phyloP scores from a whole-genome alignment of 23 red algal species.

The Cyanidium caldarium region DNA sequence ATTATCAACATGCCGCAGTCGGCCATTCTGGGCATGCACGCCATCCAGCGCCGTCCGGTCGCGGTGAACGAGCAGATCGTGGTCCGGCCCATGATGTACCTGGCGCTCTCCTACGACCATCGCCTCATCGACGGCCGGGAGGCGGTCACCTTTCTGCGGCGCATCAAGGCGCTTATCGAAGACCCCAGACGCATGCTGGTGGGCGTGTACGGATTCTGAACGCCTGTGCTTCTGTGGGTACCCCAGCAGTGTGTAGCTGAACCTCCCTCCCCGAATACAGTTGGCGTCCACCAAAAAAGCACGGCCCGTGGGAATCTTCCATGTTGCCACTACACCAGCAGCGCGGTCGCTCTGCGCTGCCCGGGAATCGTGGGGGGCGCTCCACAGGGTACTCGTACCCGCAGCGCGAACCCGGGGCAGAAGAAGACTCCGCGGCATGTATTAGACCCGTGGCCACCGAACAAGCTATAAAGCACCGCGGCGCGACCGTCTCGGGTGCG shows the following conservation, averaged over 20 bases:
- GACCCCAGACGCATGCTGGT: constrained; percentile 88
- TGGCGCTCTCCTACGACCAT: constrained; percentile 93
- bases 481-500: no score
- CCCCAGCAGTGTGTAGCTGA: no score
- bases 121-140: constrained; percentile 98
- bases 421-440: neutral
- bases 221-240: no score
- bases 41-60: constrained; percentile 85
- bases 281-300: neutral
- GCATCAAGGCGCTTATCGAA: constrained; percentile 90
- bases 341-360: neutral
- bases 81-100: constrained; percentile 99
- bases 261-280: no score
- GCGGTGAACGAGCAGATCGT: constrained; percentile 81
- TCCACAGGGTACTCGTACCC: no score
- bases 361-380: constrained; percentile 8
- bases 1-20: constrained; percentile 99
- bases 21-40: constrained; percentile 99
- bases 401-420: neutral
- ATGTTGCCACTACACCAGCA: constrained; percentile 12
- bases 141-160: constrained; percentile 82
- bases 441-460: neutral
- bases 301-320: neutral
- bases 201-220: constrained; percentile 9
- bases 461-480: neutral